Evolutionary conservation across 495 filamentous ascomycete species (phyloP).

Genomic region (Recurvomyces mirabilis): DNA sequence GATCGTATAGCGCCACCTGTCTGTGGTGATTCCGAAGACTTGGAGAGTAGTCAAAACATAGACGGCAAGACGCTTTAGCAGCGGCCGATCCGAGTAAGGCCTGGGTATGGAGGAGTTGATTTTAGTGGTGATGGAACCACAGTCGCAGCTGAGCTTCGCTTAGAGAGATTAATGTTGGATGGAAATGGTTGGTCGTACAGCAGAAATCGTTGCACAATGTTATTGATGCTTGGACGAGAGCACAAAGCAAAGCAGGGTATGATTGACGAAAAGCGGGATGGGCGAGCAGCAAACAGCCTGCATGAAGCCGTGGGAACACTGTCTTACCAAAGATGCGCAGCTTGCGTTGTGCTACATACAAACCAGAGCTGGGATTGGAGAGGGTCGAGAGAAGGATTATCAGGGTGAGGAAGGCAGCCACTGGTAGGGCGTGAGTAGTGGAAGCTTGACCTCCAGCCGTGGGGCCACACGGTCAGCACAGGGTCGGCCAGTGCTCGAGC

Average conservation of each 20-base stretch:
- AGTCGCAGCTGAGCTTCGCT: neutral
- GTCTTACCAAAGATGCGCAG: conserved; percentile 7
- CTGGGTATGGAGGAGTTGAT: neutral
- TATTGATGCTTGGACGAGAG: conserved; percentile 8
- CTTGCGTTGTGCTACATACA: conserved; percentile 9
- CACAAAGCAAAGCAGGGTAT: neutral
- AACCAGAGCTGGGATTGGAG: conserved; percentile 6
- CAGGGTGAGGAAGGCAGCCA: neutral
- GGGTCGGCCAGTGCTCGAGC: too few species aligned
- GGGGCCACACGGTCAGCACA: too few species aligned
- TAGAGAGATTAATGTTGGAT: neutral
- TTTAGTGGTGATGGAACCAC: too few species aligned
- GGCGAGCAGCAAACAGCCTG: conserved; percentile 7
- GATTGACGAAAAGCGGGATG: conserved; percentile 2
- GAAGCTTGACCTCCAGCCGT: neutral
- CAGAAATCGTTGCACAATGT: conserved; percentile 5
- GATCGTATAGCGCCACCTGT: neutral
- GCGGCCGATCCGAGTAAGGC: neutral
- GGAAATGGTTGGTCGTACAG: conserved; percentile 6
- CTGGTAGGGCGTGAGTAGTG: neutral
- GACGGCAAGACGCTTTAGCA: neutral
- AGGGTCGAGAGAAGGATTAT: neutral
- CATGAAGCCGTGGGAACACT: conserved; percentile 4
- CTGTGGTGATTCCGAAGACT: too few species aligned
- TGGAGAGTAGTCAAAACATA: neutral